phyloP scores from a whole-genome alignment of 345 rosid genomes.

The thale cress (Arabidopsis thaliana) region DNA sequence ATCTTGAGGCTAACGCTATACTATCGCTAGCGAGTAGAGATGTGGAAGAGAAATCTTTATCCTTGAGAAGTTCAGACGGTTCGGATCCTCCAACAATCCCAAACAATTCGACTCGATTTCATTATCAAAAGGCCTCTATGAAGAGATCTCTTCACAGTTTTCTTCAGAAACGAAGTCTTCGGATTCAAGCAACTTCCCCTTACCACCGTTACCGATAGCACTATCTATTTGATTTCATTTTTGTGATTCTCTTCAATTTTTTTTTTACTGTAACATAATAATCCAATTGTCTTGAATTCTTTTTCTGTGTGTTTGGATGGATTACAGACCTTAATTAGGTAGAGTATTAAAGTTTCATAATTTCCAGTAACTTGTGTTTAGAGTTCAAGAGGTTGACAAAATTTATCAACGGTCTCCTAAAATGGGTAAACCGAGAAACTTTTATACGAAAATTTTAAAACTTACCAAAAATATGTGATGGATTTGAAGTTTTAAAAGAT shows the following conservation, averaged over 20 bases:
- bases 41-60: neutral
- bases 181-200: slow-evolving; percentile 34
- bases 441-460: too few species aligned
- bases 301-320: neutral
- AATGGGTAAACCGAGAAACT: too few species aligned
- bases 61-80: neutral
- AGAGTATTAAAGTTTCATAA: neutral
- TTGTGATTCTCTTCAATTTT: neutral
- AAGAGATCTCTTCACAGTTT: slow-evolving; percentile 37
- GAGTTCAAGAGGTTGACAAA: neutral
- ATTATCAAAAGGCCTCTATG: slow-evolving; percentile 34
- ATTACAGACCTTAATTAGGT: slow-evolving; percentile 2
- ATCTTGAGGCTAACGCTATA: slow-evolving; percentile 25
- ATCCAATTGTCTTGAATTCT: neutral
- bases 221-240: neutral
- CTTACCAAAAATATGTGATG: too few species aligned
- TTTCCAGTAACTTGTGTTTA: neutral
- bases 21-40: slow-evolving; percentile 33
- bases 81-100: neutral
- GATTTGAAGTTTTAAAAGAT: too few species aligned
- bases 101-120: neutral
- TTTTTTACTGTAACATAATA: neutral
- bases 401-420: too few species aligned
- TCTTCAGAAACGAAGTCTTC: slow-evolving; percentile 37
- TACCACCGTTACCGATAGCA: slow-evolving; percentile 11